Evolutionary conservation across 202 grass and related monocot genomes (phyloP).

Genomic region (Zizania palustris): DNA sequence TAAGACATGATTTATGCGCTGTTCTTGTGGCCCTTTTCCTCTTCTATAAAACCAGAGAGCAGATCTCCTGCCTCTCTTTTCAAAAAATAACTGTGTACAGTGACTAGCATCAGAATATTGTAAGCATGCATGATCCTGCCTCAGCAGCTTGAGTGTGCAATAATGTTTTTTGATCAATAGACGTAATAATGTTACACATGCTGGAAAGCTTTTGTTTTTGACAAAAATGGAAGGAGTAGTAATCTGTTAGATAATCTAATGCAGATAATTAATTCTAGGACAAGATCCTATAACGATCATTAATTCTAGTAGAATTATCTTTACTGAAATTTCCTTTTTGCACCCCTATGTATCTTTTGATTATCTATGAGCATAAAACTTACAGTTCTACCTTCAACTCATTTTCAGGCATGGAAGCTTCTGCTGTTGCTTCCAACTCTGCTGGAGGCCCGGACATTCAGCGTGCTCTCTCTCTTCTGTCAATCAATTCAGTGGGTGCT

Average conservation of each 20-base stretch:
- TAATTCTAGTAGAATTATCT: not conserved
- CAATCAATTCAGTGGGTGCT: slow-evolving; percentile 45
- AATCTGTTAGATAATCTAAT: not conserved
- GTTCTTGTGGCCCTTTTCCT: too few species aligned
- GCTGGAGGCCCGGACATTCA: slow-evolving; percentile 43
- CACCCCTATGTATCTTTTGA: not conserved
- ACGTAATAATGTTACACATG: slow-evolving; percentile 5
- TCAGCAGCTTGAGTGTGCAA: not conserved
- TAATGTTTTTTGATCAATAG: too few species aligned
- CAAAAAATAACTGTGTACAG: too few species aligned
- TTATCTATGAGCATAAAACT: not conserved
- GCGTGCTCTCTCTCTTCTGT: slow-evolving; percentile 70
- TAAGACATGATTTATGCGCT: too few species aligned
- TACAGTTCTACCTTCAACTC: not conserved
- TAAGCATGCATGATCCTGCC: slow-evolving; percentile 15
- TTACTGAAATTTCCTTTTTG: not conserved
- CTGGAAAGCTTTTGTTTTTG: slow-evolving; percentile 1
- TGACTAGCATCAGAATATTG: not conserved
- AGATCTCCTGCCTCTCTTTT: too few species aligned
- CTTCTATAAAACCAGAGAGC: too few species aligned
- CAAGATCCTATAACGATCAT: too few species aligned
- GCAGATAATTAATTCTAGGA: not conserved
- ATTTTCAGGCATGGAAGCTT: slow-evolving; percentile 48
- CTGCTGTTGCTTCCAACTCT: slow-evolving; percentile 24
- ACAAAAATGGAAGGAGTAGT: not conserved